Base-by-base conservation (phyloP, 1,284 basidiomycete genomes). In the Cryptococcus wingfieldii region DNA sequence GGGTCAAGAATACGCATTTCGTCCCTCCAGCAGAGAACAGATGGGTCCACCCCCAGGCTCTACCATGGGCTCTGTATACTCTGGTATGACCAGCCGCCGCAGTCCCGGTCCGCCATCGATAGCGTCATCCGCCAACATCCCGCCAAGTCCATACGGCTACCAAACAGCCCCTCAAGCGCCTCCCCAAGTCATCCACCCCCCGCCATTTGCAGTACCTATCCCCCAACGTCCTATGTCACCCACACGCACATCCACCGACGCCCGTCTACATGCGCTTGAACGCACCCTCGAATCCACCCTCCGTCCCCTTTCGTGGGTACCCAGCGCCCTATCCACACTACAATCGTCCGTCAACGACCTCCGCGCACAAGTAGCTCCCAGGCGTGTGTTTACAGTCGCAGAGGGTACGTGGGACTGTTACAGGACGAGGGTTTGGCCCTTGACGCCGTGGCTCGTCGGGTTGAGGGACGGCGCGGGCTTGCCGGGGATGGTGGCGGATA, bases 391-490 rank as follows among this genome's bases (percentile, higher is more conserved):
- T 18, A 62, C 68, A 1, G 60, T 75, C 0, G 49, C 66, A 0
- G 71, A 74, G 4, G 43, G 52, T 14, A 59, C 68, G 1, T 69
- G 67, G 68, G 71, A 74, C 27, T 63, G 58, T 50, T 75, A 72
- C 47, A 58, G 72, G 1, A 63, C 63, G 5, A 56, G 70, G 31
- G 71, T 70, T 3, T 75, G 73, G 73, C 73, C 73, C 1, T 42
- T 74, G 34, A 72, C 73, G 2, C 73, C 73, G 0, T 75, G 73
- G 73, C 56, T 75, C 2, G 67, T 72, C 0, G 73, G 73, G 2
- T 59, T 75, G 19, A 58, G 70, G 9, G 72, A 72, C 18, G 16
- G 65, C 4, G 54, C 53, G 0, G 72, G 72, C 1, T 51, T 75
- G 4, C 66, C 71, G 1, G 66, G 64, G 0, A 54, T 70, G 25